Conservation (phyloP, 768 basidiomycete genomes). For the Ephemerocybe angulata region DNA sequence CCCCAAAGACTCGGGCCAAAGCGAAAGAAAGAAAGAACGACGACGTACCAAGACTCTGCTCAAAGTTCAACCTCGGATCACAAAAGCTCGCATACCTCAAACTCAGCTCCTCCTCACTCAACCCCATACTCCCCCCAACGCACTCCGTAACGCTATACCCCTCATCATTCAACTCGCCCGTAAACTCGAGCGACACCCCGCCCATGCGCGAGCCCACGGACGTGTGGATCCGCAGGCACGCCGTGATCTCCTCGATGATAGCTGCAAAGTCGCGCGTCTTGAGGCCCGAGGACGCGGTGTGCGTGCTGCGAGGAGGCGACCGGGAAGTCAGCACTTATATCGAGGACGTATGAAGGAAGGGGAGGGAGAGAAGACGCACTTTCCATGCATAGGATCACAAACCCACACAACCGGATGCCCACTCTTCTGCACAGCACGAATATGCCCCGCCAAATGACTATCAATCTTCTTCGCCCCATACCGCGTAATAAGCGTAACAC, state of each 20-base stretch:
- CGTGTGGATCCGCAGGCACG: conserved; percentile 78
- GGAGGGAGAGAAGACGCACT: conserved; percentile 50
- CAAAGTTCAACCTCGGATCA: conserved; percentile 91
- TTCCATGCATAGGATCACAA: conserved; percentile 99
- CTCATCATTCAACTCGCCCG: conserved; percentile 85
- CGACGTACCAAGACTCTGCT: conserved; percentile 81
- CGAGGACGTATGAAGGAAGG: conserved; percentile 7
- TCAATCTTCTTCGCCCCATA: conserved; percentile 87
- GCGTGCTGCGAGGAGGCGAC: conserved; percentile 51
- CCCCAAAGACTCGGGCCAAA: neutral
- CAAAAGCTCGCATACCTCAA: conserved; percentile 93
- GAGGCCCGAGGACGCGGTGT: conserved; percentile 72
- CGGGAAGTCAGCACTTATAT: conserved; percentile 4
- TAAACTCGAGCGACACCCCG: conserved; percentile 90
- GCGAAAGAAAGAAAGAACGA: neutral
- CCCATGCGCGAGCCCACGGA: too few relatives aligned
- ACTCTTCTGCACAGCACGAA: conserved; percentile 72
- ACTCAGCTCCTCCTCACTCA: conserved; percentile 85
- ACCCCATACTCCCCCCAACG: conserved; percentile 92
- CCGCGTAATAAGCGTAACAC: conserved; percentile 87
- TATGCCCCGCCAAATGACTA: conserved; percentile 71
- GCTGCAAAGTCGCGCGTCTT: conserved; percentile 90
- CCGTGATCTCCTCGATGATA: conserved; percentile 83
- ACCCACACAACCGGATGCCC: conserved; percentile 91
- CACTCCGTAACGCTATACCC: conserved; percentile 97